Conservation (phyloP, 106 monocot genomes). For the Amphibolis antarctica region DNA sequence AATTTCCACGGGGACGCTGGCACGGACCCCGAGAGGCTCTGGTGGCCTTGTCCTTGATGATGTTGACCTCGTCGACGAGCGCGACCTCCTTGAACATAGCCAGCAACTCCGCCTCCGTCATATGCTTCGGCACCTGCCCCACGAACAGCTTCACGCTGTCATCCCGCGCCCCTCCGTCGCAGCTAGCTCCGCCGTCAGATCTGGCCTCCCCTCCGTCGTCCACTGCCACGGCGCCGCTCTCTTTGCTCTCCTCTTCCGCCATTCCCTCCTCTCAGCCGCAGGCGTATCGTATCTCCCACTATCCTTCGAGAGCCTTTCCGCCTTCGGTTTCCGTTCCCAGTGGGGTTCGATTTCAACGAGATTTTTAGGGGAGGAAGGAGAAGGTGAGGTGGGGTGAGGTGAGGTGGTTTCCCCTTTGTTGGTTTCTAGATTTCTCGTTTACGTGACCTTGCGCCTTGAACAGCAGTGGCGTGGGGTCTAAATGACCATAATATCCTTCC, state of each 20-base stretch:
- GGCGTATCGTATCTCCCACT: too few relatives aligned
- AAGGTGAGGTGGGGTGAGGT: too few relatives aligned
- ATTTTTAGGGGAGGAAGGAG: too few relatives aligned
- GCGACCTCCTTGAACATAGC: slow-evolving; percentile 83
- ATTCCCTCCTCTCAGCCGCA: background rate
- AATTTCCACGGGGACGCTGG: too few relatives aligned
- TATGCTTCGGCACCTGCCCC: slow-evolving; percentile 93
- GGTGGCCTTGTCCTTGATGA: slow-evolving; percentile 88
- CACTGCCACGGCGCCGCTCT: slow-evolving; percentile 8
- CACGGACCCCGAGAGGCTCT: slow-evolving; percentile 76
- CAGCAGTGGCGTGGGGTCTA: too few relatives aligned
- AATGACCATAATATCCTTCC: too few relatives aligned
- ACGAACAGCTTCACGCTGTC: slow-evolving; percentile 94
- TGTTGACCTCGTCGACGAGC: slow-evolving; percentile 89
- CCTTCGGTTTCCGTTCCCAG: too few relatives aligned
- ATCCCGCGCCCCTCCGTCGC: background rate
- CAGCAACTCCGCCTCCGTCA: slow-evolving; percentile 73
- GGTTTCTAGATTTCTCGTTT: too few relatives aligned
- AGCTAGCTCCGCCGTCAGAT: slow-evolving; percentile 8
- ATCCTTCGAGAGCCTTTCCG: background rate
- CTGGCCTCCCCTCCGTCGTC: too few relatives aligned
- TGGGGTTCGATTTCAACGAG: too few relatives aligned
- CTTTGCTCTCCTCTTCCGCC: slow-evolving; percentile 35
- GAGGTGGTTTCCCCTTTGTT: too few relatives aligned
- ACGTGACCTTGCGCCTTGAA: too few relatives aligned